These are phyloP conservation scores for Acanthamoeba castellanii DNA, from an alignment of 208 protist genomes.

Conservation along the genomic window DNA sequence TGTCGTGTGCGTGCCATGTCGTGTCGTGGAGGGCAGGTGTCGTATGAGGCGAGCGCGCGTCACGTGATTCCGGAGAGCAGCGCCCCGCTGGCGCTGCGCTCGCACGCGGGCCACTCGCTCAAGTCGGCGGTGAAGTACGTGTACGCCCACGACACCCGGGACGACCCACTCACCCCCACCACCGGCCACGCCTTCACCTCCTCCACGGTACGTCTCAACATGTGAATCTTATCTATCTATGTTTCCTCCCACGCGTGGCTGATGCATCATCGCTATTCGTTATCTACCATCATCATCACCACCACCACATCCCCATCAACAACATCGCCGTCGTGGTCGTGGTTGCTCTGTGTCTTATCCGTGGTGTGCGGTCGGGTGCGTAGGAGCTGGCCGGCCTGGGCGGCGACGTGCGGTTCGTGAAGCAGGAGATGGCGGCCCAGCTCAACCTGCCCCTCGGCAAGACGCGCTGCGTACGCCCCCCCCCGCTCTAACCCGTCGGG, in stretches of 20 bases:
- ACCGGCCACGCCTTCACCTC: conserved; percentile 4
- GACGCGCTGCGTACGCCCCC: conserved; percentile 7
- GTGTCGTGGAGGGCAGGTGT: neutral
- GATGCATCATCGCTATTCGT: too few relatives aligned
- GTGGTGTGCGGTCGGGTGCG: too few relatives aligned
- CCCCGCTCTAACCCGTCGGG: too few relatives aligned
- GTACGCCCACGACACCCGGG: neutral
- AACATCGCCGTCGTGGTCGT: too few relatives aligned
- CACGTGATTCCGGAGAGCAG: neutral
- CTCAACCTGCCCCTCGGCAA: neutral
- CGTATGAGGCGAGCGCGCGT: neutral
- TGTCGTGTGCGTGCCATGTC: neutral
- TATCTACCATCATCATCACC: too few relatives aligned
- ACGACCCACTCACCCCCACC: neutral
- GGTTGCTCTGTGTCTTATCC: too few relatives aligned
- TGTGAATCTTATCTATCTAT: neutral
- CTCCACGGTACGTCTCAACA: neutral
- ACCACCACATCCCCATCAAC: too few relatives aligned
- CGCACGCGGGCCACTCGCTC: conserved; percentile 11
- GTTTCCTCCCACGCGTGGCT: too few relatives aligned
- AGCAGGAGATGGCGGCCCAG: conserved; percentile 10
- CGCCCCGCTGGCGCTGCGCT: neutral
- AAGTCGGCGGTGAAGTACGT: conserved; percentile 29
- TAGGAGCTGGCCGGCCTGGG: conserved; percentile 22
- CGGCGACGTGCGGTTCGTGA: conserved; percentile 23